phyloP scores from a whole-genome alignment of 129 eudicot species.

The sunflower (Helianthus annuus) region DNA sequence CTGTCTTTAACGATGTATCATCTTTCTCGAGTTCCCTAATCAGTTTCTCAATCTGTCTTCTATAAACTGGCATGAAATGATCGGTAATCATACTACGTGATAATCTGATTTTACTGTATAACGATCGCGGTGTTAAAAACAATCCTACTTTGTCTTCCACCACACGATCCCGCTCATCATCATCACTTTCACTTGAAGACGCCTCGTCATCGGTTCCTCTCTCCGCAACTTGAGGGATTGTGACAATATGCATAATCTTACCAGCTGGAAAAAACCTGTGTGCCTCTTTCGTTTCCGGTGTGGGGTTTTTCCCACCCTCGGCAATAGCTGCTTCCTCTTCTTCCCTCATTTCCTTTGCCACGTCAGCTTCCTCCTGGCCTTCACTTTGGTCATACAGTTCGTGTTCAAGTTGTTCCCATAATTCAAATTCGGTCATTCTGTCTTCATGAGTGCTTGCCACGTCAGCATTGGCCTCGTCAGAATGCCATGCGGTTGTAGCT shows the following conservation, averaged over 20 bases:
- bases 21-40: constrained; percentile 62
- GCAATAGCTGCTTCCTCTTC: constrained; percentile 83
- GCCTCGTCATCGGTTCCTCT: constrained; percentile 32
- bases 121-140: constrained; percentile 61
- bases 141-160: constrained; percentile 66
- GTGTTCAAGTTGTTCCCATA: constrained; percentile 89
- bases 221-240: constrained; percentile 42
- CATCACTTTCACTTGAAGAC: constrained; percentile 30
- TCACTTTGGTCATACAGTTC: constrained; percentile 68
- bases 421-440: constrained; percentile 73
- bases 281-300: constrained; percentile 68
- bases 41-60: constrained; percentile 84
- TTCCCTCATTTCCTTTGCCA: constrained; percentile 74
- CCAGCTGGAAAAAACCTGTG: constrained; percentile 96
- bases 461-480: constrained; percentile 36
- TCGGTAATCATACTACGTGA: constrained; percentile 87
- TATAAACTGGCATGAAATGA: constrained; percentile 93
- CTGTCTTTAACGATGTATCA: constrained; percentile 25
- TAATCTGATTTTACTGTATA: constrained; percentile 80
- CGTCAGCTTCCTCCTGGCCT: constrained; percentile 61
- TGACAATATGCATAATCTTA: constrained; percentile 83
- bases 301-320: constrained; percentile 43
- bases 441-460: constrained; percentile 51
- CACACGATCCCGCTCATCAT: constrained; percentile 25
- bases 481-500: constrained; percentile 30